phyloP scores from a whole-genome alignment of 169 alveolate genomes.

The Cryptosporidium felis region DNA sequence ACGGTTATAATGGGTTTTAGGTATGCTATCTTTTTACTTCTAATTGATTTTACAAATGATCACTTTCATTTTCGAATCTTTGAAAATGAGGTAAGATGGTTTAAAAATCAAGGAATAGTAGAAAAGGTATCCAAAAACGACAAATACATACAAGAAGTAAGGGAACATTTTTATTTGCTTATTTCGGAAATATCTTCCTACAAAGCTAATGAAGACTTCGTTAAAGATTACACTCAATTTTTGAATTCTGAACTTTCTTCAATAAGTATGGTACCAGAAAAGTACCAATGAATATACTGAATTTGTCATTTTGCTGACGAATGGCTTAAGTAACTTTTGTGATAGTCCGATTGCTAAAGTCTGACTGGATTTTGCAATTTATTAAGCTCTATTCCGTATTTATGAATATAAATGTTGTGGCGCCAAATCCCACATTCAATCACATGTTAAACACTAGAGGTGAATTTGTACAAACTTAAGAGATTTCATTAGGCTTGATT shows the following conservation, averaged over 20 bases:
- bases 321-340: too few species aligned
- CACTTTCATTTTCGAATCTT: background rate
- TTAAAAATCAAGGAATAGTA: background rate
- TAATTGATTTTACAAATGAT: background rate
- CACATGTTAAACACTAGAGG: too few species aligned
- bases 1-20: conserved; percentile 28
- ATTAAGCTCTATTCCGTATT: too few species aligned
- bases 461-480: too few species aligned
- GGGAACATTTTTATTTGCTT: conserved; percentile 2
- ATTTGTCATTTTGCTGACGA: too few species aligned
- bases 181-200: background rate
- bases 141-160: background rate
- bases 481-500: too few species aligned
- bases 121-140: background rate
- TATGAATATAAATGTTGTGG: too few species aligned
- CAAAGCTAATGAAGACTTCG: background rate
- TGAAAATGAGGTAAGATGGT: conserved; percentile 42
- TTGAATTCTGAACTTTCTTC: background rate
- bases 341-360: too few species aligned
- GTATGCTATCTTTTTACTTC: conserved; percentile 1
- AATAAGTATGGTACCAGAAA: too few species aligned
- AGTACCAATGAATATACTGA: too few species aligned
- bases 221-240: background rate
- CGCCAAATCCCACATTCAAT: too few species aligned
- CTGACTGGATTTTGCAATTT: too few species aligned